A percentile compares a stretch with the other conserved stretches of the same genome.
Conservation (phyloP, 2,329 filamentous ascomycete genomes). For the Diplodia corticola region DNA sequence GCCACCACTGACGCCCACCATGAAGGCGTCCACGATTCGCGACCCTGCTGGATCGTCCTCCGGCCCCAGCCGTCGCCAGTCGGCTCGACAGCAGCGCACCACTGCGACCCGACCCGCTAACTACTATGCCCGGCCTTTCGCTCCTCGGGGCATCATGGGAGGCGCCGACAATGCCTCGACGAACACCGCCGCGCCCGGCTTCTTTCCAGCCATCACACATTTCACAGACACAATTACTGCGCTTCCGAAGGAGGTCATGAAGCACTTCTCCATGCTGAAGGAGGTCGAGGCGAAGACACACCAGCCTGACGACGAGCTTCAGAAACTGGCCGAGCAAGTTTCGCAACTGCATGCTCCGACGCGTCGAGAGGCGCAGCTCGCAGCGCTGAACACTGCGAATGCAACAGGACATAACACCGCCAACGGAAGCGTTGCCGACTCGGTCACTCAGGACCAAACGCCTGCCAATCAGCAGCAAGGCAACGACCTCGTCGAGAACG, state of each 20-base stretch:
- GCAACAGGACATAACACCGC: constrained; percentile 44
- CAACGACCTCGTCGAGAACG: constrained; percentile 30
- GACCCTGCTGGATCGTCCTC: constrained; percentile 7
- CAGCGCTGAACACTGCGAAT: constrained; percentile 36
- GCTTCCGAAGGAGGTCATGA: constrained; percentile 89
- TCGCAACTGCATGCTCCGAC: constrained; percentile 47
- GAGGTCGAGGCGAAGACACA: constrained; percentile 98
- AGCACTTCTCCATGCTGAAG: constrained; percentile 93
- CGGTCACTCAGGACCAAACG: constrained; percentile 27
- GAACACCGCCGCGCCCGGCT: constrained; percentile 46
- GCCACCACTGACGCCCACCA: constrained; percentile 20
- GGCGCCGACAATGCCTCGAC: constrained; percentile 42
- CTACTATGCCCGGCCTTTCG: constrained; percentile 54
- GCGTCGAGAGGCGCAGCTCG: constrained; percentile 24
- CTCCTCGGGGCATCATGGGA: constrained; percentile 38
- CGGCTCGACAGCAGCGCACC: constrained; percentile 49
- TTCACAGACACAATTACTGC: constrained; percentile 93
- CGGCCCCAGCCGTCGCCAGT: constrained; percentile 35
- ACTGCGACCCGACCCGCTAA: constrained; percentile 49
- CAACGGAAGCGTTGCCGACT: constrained; percentile 42
- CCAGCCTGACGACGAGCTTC: constrained; percentile 78
- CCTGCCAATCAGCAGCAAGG: constrained; percentile 31
- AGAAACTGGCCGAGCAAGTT: constrained; percentile 69
- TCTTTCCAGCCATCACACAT: constrained; percentile 67
- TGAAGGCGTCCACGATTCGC: constrained; percentile 22